These are phyloP conservation scores for Spizellomyces punctatus DNA, from an alignment of 192 early-diverging fungal species.

Conservation along the genomic window DNA sequence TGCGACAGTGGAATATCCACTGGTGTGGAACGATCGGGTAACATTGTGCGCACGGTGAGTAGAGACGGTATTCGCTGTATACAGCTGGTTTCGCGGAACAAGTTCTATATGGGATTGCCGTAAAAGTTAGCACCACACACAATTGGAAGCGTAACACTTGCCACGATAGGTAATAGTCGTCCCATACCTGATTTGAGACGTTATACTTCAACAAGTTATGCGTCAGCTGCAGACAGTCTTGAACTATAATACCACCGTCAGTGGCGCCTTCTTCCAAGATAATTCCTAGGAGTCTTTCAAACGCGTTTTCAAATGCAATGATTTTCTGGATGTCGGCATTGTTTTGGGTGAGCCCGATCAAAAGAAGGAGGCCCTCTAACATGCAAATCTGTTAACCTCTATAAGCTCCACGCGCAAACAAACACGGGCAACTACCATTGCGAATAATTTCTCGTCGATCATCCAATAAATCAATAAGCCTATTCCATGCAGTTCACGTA, in stretches of 20 bases:
- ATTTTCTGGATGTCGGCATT: conserved; percentile 99
- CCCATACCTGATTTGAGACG: conserved; percentile 89
- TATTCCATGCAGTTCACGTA: conserved; percentile 54
- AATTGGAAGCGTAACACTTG: background rate
- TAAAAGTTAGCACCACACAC: background rate
- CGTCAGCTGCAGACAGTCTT: conserved; percentile 92
- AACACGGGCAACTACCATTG: conserved; percentile 68
- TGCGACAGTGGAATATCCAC: conserved; percentile 45
- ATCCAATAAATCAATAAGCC: conserved; percentile 92
- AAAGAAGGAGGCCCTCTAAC: conserved; percentile 84
- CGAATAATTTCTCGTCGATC: conserved; percentile 94
- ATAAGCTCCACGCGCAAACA: conserved; percentile 7
- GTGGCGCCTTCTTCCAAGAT: conserved; percentile 90
- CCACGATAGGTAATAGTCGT: background rate
- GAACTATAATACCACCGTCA: conserved; percentile 92
- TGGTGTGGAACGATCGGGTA: conserved; percentile 37
- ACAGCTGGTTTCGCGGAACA: conserved; percentile 95
- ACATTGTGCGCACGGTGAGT: conserved; percentile 55
- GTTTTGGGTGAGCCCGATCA: conserved; percentile 88
- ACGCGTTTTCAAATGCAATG: conserved; percentile 97
- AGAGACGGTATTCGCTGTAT: conserved; percentile 86
- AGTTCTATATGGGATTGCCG: conserved; percentile 55
- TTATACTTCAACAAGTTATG: conserved; percentile 94
- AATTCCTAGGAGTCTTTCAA: conserved; percentile 87
- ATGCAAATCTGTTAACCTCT: background rate